A percentile compares a stretch with the other conserved stretches of the same genome.
phyloP scores from a whole-genome alignment of 176 grass and related monocot genomes.

The Zea mays region Zm-B73-REFERENCE-NAM-5.0 NC_050103.1:78085501-78086000 shows the following conservation, averaged over 20 bases:
- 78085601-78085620: conserved; percentile 29
- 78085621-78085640: conserved; percentile 22
- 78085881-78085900: conserved; percentile 15
- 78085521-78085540: conserved; percentile 25
- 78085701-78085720: conserved; percentile 89
- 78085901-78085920: conserved; percentile 32
- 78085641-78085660: conserved; percentile 29
- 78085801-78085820: conserved; percentile 41
- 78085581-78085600: conserved; percentile 28
- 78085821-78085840: conserved; percentile 24
- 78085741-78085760: conserved; percentile 29
- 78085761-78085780: conserved; percentile 34
- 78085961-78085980: conserved; percentile 6
- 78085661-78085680: conserved; percentile 60
- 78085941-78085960: conserved; percentile 7
- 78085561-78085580: conserved; percentile 36
- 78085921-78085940: conserved; percentile 30
- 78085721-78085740: conserved; percentile 39
- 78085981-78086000: conserved; percentile 7
- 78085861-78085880: conserved; percentile 4
- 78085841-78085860: conserved; percentile 36
- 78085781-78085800: conserved; percentile 40
- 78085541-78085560: neutral
- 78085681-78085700: conserved; percentile 91
- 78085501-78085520: conserved; percentile 33